Evolutionary conservation across 768 basidiomycete genomes (phyloP).

Genomic region (Boletus sp.): DNA sequence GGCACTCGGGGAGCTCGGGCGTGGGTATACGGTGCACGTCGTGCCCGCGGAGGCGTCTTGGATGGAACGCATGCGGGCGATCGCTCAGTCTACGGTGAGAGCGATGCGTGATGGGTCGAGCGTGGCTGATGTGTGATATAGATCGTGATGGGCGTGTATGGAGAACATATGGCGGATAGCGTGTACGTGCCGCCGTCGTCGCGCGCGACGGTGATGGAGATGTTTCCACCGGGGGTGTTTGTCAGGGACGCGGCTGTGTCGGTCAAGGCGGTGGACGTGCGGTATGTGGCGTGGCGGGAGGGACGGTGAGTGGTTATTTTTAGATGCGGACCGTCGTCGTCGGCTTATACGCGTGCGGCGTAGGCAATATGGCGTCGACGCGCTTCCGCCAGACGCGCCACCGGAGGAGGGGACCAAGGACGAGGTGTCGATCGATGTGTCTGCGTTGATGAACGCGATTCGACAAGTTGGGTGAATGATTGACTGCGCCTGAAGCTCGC

Average conservation of each 20-base stretch:
- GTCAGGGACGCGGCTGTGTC: conserved; percentile 60
- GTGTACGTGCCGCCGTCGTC: conserved; percentile 65
- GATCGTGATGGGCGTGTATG: conserved; percentile 62
- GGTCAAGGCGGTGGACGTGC: conserved; percentile 49
- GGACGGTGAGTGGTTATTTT: conserved; percentile 27
- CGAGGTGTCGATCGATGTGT: conserved; percentile 38
- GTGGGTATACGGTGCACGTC: conserved; percentile 55
- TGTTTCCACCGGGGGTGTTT: conserved; percentile 70
- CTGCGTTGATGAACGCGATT: conserved; percentile 43
- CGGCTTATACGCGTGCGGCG: background rate
- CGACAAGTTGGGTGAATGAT: conserved; percentile 9
- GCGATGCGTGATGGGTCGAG: background rate
- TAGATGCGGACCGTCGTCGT: background rate
- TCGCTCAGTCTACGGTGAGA: conserved; percentile 64
- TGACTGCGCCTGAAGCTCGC: background rate
- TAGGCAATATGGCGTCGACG: conserved; percentile 37
- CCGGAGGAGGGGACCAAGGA: conserved; percentile 21
- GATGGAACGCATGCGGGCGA: conserved; percentile 60
- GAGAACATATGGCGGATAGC: conserved; percentile 62
- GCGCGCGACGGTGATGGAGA: conserved; percentile 68
- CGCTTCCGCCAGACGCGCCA: conserved; percentile 35
- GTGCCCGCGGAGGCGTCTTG: conserved; percentile 54
- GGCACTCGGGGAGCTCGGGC: conserved; percentile 52
- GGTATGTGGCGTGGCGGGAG: conserved; percentile 60
- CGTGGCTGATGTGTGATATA: conserved; percentile 23